A percentile compares a stretch with the other conserved stretches of the same genome.
Conservation (phyloP, 805 yeast species). For the Cyberlindnera maritima region DNA sequence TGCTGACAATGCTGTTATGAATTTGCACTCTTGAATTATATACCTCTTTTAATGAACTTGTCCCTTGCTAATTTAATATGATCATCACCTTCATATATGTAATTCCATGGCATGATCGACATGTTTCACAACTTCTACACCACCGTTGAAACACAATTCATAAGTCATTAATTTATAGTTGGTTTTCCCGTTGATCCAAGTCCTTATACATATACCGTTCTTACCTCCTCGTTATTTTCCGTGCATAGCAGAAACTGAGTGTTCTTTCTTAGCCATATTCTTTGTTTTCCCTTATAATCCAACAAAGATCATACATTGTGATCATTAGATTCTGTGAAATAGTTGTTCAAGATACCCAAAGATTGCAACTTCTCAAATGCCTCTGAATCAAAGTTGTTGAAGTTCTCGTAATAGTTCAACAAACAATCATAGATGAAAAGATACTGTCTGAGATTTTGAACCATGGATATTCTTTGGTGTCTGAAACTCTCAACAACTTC, state of each 20-base stretch:
- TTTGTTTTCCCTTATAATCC: too few species aligned
- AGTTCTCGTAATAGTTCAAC: constrained; percentile 27
- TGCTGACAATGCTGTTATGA: too few species aligned
- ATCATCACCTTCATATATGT: neutral
- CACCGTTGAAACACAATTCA: too few species aligned
- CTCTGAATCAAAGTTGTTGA: constrained; percentile 6
- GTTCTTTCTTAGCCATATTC: too few species aligned
- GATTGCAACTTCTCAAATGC: constrained; percentile 14
- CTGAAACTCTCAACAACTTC: constrained; percentile 65
- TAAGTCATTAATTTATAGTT: constrained; percentile 1
- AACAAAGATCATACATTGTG: too few species aligned
- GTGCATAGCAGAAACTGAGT: neutral
- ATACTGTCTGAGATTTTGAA: constrained; percentile 75
- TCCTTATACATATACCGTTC: neutral
- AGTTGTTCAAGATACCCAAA: constrained; percentile 18
- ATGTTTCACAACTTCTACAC: too few species aligned
- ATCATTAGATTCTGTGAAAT: constrained; percentile 4
- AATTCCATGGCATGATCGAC: too few species aligned
- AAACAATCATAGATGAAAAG: constrained; percentile 67
- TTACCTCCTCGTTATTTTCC: neutral
- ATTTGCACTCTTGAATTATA: too few species aligned
- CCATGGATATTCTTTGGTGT: constrained; percentile 79
- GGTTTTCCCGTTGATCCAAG: neutral
- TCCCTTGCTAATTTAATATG: neutral
- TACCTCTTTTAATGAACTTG: constrained; percentile 3